Evolutionary conservation across 257 asterid species (phyloP), one percentile per base, ranked within the genome.

Genomic region (Salvia miltiorrhiza): DNA sequence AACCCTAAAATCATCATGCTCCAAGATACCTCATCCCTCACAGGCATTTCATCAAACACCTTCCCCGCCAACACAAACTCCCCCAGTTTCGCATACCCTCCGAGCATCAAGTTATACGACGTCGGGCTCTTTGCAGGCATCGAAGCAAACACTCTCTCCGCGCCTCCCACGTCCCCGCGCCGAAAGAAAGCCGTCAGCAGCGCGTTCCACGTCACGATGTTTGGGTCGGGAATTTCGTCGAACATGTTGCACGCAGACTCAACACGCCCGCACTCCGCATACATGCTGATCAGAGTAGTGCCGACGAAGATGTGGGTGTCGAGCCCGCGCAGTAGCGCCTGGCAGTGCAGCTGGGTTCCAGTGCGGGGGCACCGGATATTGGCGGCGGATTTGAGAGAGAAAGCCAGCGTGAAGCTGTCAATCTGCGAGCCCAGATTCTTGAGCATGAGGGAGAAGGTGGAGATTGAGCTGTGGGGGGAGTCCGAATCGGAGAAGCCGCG

Each of bases 121-220:
- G 86, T 76, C 77, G 75, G 78, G 76, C 83, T 75, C 82, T 81
- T 86, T 11, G 72, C 78, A 3, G 96, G 92, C 84, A 86, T 87
- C 66, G 40, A 63, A 67, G 33, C 19, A 62, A 82, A 93, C 73
- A 87, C 74, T 33, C 71, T 59, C 74, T 93, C 86, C 0, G 86
- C 94, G n/a, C 88, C 86, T 39, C 54, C 40, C 3, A 82, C 68
- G 32, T 90, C 89, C 21, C 67, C 70, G 30, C 84, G 80, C 82
- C 97, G 75, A 39, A 86, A 79, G 74, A 78, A 87, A 68, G 88
- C 89, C 16, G 90, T 88, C 67, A 87, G 66, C 65, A 88, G 66
- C 1, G 95, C 91, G 41, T 93, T 93, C 97, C 98, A 85, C 12
- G 93, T 84, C 53, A 93, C 96, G 0, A 84, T 78, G 66, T 88